Evolutionary conservation across 345 rosid species (phyloP), one percentile per base, ranked within the genome.

Genomic region (Acer saccharum): DNA sequence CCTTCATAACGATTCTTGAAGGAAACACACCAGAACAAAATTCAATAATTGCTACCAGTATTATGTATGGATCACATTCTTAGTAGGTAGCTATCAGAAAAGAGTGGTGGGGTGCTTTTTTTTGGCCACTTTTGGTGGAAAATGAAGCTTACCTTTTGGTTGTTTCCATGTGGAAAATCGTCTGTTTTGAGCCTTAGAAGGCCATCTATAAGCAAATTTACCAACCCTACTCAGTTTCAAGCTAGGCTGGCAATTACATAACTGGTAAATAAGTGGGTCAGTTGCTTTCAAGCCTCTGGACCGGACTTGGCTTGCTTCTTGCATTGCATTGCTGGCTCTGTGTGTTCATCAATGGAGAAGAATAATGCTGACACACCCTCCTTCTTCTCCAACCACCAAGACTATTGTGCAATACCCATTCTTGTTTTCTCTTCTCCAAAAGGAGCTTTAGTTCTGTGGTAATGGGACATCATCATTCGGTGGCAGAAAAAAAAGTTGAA

Each of bases 1-100:
- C 66, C 43, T 67, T 64, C 65, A 43, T 27, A n/a, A 72, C 74
- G 79, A 80, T 78, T 78, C 46, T 58, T 80, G 61, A 68, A 43
- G 65, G 46, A 71, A 81, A 57, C 66, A 67, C 43, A 65, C 65
- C 60, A 44, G 73, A 77, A 79, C 75, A 76, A 78, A 79, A 74
- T 21, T 66, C 80, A 87, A 82, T 82, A 81, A 85, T 89, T 81
- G 84, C 72, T 75, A 77, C 44, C 81, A 75, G 76, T 43, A 69
- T 63, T 48, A 27, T 71, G 85, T 17, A 77, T 80, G 82, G 85
- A 82, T 81, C 83, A 77, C 72, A 78, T 84, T 88, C 69, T 79
- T 65, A 75, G 83, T 50, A 32, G 77, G 81, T 61, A 73, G 86
- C 81, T 63, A 78, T 69, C 54, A 75, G 78, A 58, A 60, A 54